Conservation (phyloP, 1,139 yeast genomes). For the Trichomonascaceae sp. region DNA sequence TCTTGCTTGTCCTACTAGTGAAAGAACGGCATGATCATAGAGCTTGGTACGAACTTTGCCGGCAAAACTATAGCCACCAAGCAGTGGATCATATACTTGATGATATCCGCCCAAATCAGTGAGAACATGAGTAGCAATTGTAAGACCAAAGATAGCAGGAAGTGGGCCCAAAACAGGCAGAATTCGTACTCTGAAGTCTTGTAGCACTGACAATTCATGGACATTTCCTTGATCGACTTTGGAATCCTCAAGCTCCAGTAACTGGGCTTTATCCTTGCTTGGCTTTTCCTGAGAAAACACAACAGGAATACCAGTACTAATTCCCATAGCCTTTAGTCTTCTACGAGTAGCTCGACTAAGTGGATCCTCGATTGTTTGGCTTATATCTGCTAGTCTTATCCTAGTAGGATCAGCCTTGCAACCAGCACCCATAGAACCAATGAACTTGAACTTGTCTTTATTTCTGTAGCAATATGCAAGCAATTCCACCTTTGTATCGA, state of each 20-base stretch:
- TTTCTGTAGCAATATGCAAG: constrained; percentile 63
- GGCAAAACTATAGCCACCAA: constrained; percentile 48
- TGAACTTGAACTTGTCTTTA: constrained; percentile 34
- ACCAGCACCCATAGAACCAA: constrained; percentile 96
- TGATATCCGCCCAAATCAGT: constrained; percentile 73
- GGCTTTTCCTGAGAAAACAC: constrained; percentile 95
- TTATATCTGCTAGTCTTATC: constrained; percentile 71
- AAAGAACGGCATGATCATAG: constrained; percentile 75
- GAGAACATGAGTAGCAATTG: constrained; percentile 77
- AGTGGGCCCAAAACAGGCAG: constrained; percentile 92
- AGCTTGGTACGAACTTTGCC: constrained; percentile 84
- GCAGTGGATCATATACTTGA: constrained; percentile 59
- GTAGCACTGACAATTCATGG: constrained; percentile 78
- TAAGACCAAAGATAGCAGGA: constrained; percentile 93
- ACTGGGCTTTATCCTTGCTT: constrained; percentile 83
- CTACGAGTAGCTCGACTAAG: constrained; percentile 83
- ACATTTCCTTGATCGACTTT: constrained; percentile 75
- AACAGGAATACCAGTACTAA: constrained; percentile 70
- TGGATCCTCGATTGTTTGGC: constrained; percentile 85
- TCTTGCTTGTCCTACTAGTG: constrained; percentile 80
- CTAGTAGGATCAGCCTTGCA: constrained; percentile 84
- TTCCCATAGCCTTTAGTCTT: constrained; percentile 72
- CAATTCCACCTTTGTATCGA: constrained; percentile 89
- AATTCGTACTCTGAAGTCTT: constrained; percentile 86
- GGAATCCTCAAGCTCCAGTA: constrained; percentile 75